phyloP scores from a whole-genome alignment of 306 rosid genomes.

The Vigna mungo region DNA sequence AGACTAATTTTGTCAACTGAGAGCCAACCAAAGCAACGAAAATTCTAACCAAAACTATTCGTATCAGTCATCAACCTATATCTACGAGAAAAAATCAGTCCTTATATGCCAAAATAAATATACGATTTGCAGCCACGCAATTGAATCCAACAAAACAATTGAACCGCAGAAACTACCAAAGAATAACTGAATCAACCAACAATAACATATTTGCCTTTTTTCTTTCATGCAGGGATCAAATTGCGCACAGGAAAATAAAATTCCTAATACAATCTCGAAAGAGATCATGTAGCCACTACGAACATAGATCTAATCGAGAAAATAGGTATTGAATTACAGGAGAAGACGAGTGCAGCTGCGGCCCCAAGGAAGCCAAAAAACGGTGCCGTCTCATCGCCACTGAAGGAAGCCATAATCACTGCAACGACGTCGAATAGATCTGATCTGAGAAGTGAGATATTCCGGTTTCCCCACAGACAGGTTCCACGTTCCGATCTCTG shows the following conservation, averaged over 20 bases:
- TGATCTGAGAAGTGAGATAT: constrained; percentile 40
- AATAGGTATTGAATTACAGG: constrained; percentile 57
- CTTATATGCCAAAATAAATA: background rate
- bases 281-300: background rate
- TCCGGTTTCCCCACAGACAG: constrained; percentile 3
- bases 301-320: constrained; percentile 45
- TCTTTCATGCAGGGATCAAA: background rate
- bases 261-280: background rate
- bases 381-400: constrained; percentile 96
- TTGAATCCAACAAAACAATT: constrained; percentile 11
- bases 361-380: constrained; percentile 93
- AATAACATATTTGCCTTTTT: background rate
- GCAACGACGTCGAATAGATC: constrained; percentile 53
- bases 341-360: constrained; percentile 89
- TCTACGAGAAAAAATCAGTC: constrained; percentile 4
- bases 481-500: constrained; percentile 36
- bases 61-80: background rate
- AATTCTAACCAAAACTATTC: background rate
- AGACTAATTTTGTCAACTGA: background rate
- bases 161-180: constrained; percentile 26
- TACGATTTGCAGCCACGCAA: background rate
- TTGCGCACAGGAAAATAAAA: background rate
- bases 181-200: constrained; percentile 20
- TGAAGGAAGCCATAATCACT: constrained; percentile 64
- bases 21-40: background rate